Evolutionary conservation across 1,139 yeast genomes (phyloP), one percentile per base, ranked within the genome.

Genomic region (Saccharomyces hybrid): DNA sequence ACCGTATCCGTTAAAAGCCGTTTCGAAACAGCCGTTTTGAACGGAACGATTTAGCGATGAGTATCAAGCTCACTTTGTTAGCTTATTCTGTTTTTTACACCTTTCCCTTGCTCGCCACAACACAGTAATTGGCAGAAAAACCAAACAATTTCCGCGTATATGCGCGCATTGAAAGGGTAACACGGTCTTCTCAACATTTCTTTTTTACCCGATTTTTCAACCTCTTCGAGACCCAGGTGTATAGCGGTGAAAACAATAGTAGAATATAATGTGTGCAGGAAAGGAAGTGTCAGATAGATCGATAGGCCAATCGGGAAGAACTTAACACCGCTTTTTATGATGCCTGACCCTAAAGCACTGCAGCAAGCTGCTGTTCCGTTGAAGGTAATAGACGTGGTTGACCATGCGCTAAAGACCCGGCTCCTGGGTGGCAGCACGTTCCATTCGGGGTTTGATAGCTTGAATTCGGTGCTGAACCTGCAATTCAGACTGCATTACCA

Each of bases 401-500:
- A 51, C 28, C 58, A 56, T 12, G 63, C 65, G 6, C 49, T 68
- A 14, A 57, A 59, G 19, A 51, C 66, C 2, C 62, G 70, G 26
- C 47, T 67, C 32, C 31, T 66, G 1, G 71, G 71, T 26, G 57
- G 65, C 3, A 55, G 60, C 19, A 58, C 52, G 21, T 65, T 65
- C 48, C 52, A 59, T n/a, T 60, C 68, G 3, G 61, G 62, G 2
- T 57, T 57, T 27, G 49, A 48, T 11, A 32, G 59, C 8, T 51
- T 68, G 31, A 65, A 68, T 50, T 52, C 58, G 6, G 61, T 64
- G 1, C 50, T 69, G 50, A 54, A 62, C 14, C 52, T 69, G 38
- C 71, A 68, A 47, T 66, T 64, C 51, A 56, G 69, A 44, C 51
- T 63, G 2, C 66, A 66, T 46, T 65, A 59, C 51, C 70, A 68